These are phyloP conservation scores for Fusarium euwallaceae DNA, from an alignment of 2,329 filamentous ascomycete species.

Conservation along the genomic window DNA sequence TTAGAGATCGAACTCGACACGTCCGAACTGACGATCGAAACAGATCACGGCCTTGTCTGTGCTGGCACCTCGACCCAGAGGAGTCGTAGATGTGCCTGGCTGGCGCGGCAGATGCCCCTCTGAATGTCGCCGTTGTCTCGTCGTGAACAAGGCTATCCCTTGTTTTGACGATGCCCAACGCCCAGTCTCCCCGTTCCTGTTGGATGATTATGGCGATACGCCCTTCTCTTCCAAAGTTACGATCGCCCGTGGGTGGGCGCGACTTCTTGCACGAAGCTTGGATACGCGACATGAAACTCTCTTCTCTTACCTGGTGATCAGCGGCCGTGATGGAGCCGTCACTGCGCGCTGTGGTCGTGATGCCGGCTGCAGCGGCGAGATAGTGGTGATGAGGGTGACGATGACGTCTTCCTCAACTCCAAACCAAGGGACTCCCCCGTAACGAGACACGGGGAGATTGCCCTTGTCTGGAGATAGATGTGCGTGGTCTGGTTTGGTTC, in stretches of 20 bases:
- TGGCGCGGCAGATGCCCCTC: conserved; percentile 34
- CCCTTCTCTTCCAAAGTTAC: conserved; percentile 41
- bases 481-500: background rate
- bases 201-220: conserved; percentile 34
- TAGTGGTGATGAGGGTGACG: conserved; percentile 12
- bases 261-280: conserved; percentile 27
- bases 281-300: conserved; percentile 34
- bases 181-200: conserved; percentile 26
- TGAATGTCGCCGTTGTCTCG: conserved; percentile 33
- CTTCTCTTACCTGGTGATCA: conserved; percentile 31
- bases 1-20: conserved; percentile 42
- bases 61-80: conserved; percentile 29
- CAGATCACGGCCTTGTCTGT: conserved; percentile 35
- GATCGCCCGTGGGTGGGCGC: conserved; percentile 40
- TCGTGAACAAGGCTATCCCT: conserved; percentile 47
- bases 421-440: background rate
- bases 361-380: conserved; percentile 11
- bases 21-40: conserved; percentile 28
- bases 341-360: conserved; percentile 8
- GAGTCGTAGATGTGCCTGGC: conserved; percentile 28
- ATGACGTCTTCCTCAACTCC: conserved; percentile 30
- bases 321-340: conserved; percentile 13
- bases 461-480: conserved; percentile 24
- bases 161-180: conserved; percentile 47
- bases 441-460: conserved; percentile 10